These are phyloP conservation scores for Sonneratia alba DNA, from an alignment of 345 rosid species.

Conservation along the genomic window DNA sequence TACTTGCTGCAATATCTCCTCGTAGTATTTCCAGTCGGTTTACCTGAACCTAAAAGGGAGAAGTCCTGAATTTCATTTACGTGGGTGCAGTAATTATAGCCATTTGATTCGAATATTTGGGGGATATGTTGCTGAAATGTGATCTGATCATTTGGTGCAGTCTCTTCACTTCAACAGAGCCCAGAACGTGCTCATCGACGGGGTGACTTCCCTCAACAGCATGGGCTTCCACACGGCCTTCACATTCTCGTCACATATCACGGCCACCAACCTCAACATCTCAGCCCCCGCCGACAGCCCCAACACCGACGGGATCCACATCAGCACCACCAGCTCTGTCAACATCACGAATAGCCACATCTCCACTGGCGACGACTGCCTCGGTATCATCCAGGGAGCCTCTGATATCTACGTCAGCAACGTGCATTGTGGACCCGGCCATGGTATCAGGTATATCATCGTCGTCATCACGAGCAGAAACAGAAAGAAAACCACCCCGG, in stretches of 20 bases:
- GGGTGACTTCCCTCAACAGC: constrained; percentile 35
- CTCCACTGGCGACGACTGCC: constrained; percentile 45
- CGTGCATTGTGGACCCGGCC: constrained; percentile 39
- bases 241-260: constrained; percentile 15
- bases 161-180: constrained; percentile 32
- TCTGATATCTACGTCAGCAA: constrained; percentile 11
- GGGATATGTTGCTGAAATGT: neutral
- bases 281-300: constrained; percentile 49
- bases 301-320: constrained; percentile 41
- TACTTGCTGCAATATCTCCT: too few relatives aligned
- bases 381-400: constrained; percentile 30
- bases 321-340: constrained; percentile 16
- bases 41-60: too few relatives aligned
- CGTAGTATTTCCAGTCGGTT: too few relatives aligned
- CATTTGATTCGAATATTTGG: neutral
- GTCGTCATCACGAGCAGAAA: too few relatives aligned
- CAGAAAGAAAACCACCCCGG: too few relatives aligned
- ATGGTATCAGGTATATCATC: constrained; percentile 29
- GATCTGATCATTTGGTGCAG: constrained; percentile 12
- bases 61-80: too few relatives aligned
- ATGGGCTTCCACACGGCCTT: constrained; percentile 48
- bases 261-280: constrained; percentile 21
- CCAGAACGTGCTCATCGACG: constrained; percentile 19
- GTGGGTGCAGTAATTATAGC: too few relatives aligned
- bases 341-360: constrained; percentile 15